A percentile compares a stretch with the other conserved stretches of the same genome.
phyloP scores from a whole-genome alignment of 345 rosid species.

The Eucalyptus sp. region DNA sequence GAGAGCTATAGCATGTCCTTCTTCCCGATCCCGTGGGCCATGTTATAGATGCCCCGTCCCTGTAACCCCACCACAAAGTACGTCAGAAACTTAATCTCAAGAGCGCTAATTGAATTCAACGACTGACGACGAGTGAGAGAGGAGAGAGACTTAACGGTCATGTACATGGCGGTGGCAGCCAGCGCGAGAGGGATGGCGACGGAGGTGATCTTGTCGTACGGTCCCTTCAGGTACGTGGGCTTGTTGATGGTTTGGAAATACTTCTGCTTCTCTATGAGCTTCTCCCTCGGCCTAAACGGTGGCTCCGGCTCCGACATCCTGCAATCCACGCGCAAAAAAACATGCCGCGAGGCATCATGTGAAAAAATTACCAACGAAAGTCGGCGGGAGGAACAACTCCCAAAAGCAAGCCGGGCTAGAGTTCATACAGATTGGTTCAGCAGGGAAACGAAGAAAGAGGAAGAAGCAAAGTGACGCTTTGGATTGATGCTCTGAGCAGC shows the following conservation, averaged over 20 bases:
- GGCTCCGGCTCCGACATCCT: constrained; percentile 54
- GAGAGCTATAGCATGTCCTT: constrained; percentile 23
- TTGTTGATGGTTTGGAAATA: constrained; percentile 64
- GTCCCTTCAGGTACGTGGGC: constrained; percentile 82
- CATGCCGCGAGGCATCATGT: background rate
- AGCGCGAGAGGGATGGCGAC: constrained; percentile 75
- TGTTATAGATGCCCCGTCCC: constrained; percentile 83
- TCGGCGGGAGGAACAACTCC: background rate
- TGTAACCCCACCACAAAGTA: constrained; percentile 1
- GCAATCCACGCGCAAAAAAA: background rate
- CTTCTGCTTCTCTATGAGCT: constrained; percentile 74
- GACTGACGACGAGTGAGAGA: background rate
- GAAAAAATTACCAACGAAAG: background rate
- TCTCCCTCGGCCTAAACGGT: constrained; percentile 83
- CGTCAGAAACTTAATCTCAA: background rate
- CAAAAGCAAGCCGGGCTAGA: background rate
- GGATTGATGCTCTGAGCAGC: background rate
- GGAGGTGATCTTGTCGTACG: constrained; percentile 71
- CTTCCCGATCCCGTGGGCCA: constrained; percentile 82
- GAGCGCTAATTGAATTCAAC: background rate
- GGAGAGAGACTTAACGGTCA: constrained; percentile 47
- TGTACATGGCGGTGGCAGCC: constrained; percentile 40
- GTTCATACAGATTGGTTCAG: background rate
- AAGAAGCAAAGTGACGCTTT: background rate
- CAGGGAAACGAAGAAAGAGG: background rate